phyloP scores from a whole-genome alignment of 306 rosid species.

The Sicyos baderoa region DNA sequence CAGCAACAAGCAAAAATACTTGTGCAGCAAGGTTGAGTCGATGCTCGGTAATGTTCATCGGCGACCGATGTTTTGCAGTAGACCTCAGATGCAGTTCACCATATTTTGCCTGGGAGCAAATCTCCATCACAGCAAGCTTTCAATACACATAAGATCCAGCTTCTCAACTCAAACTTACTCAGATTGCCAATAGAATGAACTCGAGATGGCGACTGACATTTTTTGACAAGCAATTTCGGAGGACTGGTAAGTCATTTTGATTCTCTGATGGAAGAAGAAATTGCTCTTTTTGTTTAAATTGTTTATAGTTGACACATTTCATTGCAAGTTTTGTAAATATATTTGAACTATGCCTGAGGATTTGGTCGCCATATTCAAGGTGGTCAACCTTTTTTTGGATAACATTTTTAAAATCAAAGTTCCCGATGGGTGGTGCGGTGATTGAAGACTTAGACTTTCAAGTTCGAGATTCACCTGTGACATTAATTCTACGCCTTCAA shows the following conservation, averaged over 20 bases:
- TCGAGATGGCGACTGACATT: not conserved
- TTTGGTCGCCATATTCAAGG: not conserved
- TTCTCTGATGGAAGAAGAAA: not conserved
- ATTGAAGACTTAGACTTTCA: no score
- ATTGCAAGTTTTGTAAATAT: not conserved
- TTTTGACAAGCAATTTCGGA: not conserved
- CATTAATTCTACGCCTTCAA: no score
- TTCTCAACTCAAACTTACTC: not conserved
- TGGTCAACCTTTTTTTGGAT: not conserved
- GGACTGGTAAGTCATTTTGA: not conserved
- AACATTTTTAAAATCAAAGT: no score
- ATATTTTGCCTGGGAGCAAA: conserved; percentile 8
- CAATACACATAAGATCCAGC: not conserved
- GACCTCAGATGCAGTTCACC: not conserved
- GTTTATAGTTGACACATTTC: not conserved
- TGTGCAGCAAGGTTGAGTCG: conserved; percentile 23
- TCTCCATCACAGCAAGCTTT: not conserved
- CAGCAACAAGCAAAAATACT: conserved; percentile 40
- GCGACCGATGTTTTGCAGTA: not conserved
- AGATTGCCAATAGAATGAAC: not conserved
- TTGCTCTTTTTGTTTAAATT: not conserved
- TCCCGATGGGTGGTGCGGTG: no score
- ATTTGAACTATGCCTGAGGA: not conserved
- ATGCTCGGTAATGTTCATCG: not conserved
- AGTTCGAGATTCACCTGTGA: no score